Evolutionary conservation across 108 stramenopile genomes (phyloP).

Genomic region (Stephanodiscus minutulus): DNA sequence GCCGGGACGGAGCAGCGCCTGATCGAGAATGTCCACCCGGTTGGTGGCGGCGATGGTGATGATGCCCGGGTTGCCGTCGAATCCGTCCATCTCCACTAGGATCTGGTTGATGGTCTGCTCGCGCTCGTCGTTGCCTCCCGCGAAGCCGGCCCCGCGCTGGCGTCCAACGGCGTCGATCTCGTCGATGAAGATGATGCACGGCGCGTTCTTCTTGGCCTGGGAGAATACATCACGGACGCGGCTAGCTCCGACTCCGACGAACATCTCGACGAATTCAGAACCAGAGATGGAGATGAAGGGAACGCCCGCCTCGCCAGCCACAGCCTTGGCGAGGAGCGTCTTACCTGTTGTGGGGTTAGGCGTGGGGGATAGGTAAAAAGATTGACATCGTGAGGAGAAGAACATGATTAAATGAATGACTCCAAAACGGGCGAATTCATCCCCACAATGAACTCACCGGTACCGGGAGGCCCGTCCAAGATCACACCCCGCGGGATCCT

Average conservation of each 20-base stretch:
- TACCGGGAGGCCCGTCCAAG: slow-evolving; percentile 85
- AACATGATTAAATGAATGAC: neutral
- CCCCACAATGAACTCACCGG: slow-evolving; percentile 52
- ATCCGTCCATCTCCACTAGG: slow-evolving; percentile 98
- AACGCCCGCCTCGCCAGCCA: slow-evolving; percentile 98
- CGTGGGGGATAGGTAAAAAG: slow-evolving; percentile 20
- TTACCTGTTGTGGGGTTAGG: slow-evolving; percentile 97
- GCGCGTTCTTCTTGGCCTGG: slow-evolving; percentile 87
- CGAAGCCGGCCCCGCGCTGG: slow-evolving; percentile 86
- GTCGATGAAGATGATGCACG: slow-evolving; percentile 99
- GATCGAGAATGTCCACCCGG: slow-evolving; percentile 94
- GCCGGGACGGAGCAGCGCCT: slow-evolving; percentile 95
- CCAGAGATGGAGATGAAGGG: slow-evolving; percentile 93
- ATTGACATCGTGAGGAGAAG: neutral
- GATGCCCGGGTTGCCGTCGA: slow-evolving; percentile 93
- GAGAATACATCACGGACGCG: slow-evolving; percentile 95
- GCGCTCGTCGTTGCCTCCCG: slow-evolving; percentile 95
- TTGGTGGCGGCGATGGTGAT: slow-evolving; percentile 99
- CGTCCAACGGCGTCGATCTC: slow-evolving; percentile 98
- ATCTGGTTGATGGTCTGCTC: slow-evolving; percentile 99
- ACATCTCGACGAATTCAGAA: slow-evolving; percentile 96
- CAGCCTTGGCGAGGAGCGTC: slow-evolving; percentile 96
- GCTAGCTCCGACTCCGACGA: slow-evolving; percentile 92
- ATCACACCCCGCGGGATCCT: slow-evolving; percentile 84
- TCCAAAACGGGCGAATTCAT: neutral